phyloP scores from a whole-genome alignment of 768 basidiomycete species.

The Rhodotorula sphaerocarpa region DNA sequence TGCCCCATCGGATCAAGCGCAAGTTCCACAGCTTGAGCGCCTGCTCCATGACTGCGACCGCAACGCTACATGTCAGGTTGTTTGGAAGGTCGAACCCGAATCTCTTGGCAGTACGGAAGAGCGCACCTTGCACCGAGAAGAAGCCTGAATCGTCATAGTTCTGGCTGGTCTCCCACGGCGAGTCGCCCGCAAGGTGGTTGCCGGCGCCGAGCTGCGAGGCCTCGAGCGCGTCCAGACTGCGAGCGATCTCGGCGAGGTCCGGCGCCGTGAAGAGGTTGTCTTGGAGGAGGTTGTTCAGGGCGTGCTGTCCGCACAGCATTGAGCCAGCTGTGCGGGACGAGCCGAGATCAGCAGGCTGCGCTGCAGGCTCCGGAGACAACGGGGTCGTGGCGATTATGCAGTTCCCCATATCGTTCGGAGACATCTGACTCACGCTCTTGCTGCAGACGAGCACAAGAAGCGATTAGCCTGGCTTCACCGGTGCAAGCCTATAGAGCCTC shows the following conservation, averaged over 20 bases:
- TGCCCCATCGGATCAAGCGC: constrained; percentile 35
- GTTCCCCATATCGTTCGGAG: not conserved
- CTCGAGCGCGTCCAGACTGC: constrained; percentile 36
- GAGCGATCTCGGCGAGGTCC: constrained; percentile 36
- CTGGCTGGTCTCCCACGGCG: constrained; percentile 8
- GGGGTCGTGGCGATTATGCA: not conserved
- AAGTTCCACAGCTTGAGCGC: constrained; percentile 34
- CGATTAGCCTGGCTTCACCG: no score
- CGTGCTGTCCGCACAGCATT: constrained; percentile 37
- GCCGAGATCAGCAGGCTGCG: not conserved
- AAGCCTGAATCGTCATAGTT: constrained; percentile 39
- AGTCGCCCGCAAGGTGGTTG: constrained; percentile 7
- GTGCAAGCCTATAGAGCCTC: no score
- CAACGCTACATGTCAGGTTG: not conserved
- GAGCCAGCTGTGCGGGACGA: constrained; percentile 30
- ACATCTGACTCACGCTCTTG: constrained; percentile 21
- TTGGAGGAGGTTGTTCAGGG: constrained; percentile 39
- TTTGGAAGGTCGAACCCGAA: not conserved
- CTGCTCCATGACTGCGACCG: constrained; percentile 33
- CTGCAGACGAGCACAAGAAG: not conserved
- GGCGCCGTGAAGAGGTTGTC: constrained; percentile 29
- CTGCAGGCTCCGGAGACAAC: not conserved
- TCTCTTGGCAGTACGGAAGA: not conserved
- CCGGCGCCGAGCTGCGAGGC: constrained; percentile 25
- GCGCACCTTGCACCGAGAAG: constrained; percentile 32